Evolutionary conservation across 2,329 filamentous ascomycete genomes (phyloP).

Genomic region (Fusarium anguioides): DNA sequence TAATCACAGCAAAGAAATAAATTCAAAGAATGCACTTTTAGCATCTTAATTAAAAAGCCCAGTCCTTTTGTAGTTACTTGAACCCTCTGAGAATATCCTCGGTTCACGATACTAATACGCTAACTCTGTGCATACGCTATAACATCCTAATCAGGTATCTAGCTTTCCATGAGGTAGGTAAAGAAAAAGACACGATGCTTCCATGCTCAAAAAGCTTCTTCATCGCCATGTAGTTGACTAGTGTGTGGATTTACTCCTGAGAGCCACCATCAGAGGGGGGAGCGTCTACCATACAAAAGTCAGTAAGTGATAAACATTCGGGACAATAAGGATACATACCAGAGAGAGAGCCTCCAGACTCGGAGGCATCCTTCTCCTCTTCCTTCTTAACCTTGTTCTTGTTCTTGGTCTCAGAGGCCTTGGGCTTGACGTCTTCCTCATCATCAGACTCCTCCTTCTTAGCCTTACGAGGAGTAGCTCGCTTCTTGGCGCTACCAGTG

Average conservation of each 20-base stretch:
- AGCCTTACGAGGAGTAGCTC: conserved; percentile 37
- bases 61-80: background rate
- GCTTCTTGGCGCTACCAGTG: conserved; percentile 44
- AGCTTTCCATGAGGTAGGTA: conserved; percentile 19
- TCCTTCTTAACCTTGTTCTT: conserved; percentile 39
- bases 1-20: too few relatives aligned
- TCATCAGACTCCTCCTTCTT: conserved; percentile 45
- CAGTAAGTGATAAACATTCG: background rate
- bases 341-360: conserved; percentile 30
- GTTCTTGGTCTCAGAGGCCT: conserved; percentile 20
- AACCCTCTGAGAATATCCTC: conserved; percentile 6
- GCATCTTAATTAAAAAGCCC: background rate
- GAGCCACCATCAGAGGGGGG: conserved; percentile 29
- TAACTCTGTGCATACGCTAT: conserved; percentile 12
- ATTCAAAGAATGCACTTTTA: background rate
- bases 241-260: background rate
- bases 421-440: conserved; percentile 38
- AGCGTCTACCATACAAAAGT: conserved; percentile 16
- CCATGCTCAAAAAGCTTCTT: background rate
- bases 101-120: conserved; percentile 20
- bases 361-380: conserved; percentile 28
- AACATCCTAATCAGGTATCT: conserved; percentile 35
- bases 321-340: conserved; percentile 21
- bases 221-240: background rate
- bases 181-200: background rate